phyloP scores from a whole-genome alignment of 192 early-diverging fungal species.

The Dissophora globulifera region DNA sequence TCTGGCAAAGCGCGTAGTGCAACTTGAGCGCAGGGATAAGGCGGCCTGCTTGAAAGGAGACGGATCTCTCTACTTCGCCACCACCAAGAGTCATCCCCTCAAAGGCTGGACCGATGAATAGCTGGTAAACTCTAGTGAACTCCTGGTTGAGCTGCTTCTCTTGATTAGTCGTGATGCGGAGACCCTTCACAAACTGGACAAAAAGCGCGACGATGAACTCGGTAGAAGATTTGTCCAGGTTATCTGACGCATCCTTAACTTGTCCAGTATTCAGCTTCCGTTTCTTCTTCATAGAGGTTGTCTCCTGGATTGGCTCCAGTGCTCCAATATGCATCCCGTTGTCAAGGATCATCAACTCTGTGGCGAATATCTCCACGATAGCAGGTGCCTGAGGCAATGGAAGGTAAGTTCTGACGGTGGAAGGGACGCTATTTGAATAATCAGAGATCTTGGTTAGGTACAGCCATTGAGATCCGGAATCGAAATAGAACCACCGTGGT shows the following conservation, averaged over 20 bases:
- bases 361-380: slow-evolving; percentile 35
- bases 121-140: slow-evolving; percentile 20
- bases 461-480: too few relatives aligned
- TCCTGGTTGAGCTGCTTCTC: slow-evolving; percentile 50
- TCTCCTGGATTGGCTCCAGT: slow-evolving; percentile 17
- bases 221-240: slow-evolving; percentile 9
- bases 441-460: too few relatives aligned
- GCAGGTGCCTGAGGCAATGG: slow-evolving; percentile 37
- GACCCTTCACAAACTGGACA: slow-evolving; percentile 43
- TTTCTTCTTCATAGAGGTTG: slow-evolving; percentile 20
- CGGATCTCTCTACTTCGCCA: background rate
- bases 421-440: slow-evolving; percentile 16
- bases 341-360: slow-evolving; percentile 27
- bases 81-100: background rate
- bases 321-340: slow-evolving; percentile 26
- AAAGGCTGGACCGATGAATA: slow-evolving; percentile 20
- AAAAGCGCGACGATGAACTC: slow-evolving; percentile 26
- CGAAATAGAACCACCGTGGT: too few relatives aligned
- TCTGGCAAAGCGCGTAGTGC: slow-evolving; percentile 32
- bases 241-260: background rate
- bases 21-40: slow-evolving; percentile 31
- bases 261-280: slow-evolving; percentile 46
- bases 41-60: slow-evolving; percentile 10
- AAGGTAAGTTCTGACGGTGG: slow-evolving; percentile 30
- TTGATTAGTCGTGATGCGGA: slow-evolving; percentile 37